Evolutionary conservation across 305 asterid species (phyloP).

Genomic region (Ajuga reptans): DNA sequence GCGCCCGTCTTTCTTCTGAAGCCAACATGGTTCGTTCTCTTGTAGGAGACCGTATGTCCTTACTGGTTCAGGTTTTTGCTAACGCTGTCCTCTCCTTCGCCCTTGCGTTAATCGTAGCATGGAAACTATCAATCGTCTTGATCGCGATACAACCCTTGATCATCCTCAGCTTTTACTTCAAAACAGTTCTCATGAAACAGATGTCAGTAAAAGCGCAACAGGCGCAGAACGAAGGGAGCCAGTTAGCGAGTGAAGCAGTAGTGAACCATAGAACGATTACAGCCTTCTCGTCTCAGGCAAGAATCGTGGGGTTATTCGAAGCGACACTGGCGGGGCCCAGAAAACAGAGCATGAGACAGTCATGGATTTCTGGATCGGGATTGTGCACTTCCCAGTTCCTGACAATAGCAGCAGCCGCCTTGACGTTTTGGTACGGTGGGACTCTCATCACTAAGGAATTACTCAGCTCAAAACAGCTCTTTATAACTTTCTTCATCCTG

Average conservation of each 20-base stretch:
- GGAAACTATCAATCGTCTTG: constrained; percentile 38
- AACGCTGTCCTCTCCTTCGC: constrained; percentile 28
- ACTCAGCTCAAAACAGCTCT: constrained; percentile 32
- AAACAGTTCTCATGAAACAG: constrained; percentile 31
- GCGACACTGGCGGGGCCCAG: constrained; percentile 32
- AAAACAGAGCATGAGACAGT: constrained; percentile 35
- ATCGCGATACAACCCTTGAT: constrained; percentile 41
- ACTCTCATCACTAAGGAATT: constrained; percentile 28
- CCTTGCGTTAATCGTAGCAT: constrained; percentile 32
- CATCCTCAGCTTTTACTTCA: constrained; percentile 33
- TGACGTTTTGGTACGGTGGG: constrained; percentile 58
- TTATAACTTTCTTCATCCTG: constrained; percentile 43
- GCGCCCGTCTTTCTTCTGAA: constrained; percentile 34
- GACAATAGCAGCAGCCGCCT: constrained; percentile 27
- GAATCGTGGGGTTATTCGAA: constrained; percentile 34
- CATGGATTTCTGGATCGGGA: constrained; percentile 52
- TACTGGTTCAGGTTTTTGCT: constrained; percentile 32
- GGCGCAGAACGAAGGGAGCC: constrained; percentile 49
- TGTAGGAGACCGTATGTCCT: constrained; percentile 42
- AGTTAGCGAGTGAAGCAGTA: constrained; percentile 50
- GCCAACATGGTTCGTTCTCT: constrained; percentile 36
- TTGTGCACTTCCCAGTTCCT: constrained; percentile 41
- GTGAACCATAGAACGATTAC: constrained; percentile 44
- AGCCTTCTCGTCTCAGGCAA: constrained; percentile 42
- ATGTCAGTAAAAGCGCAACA: constrained; percentile 40